These are phyloP conservation scores for Acephala macrosclerotiorum DNA, from an alignment of 2,329 filamentous ascomycete species.

Conservation along the genomic window DNA sequence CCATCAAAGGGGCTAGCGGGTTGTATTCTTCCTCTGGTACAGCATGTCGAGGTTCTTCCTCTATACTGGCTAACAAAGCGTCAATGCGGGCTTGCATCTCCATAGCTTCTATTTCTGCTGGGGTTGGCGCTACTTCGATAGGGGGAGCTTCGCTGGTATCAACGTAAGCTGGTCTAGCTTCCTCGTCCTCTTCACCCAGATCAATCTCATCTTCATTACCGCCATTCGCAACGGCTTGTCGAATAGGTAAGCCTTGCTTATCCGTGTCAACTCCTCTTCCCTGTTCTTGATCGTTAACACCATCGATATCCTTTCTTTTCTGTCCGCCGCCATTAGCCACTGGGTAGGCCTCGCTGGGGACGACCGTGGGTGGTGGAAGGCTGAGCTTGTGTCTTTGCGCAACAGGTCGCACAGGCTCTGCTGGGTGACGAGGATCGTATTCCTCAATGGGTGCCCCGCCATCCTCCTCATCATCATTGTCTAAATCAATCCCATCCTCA, in stretches of 20 bases:
- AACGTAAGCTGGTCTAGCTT: slow-evolving; percentile 20
- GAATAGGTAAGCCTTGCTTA: slow-evolving; percentile 39
- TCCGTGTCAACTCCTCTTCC: slow-evolving; percentile 41
- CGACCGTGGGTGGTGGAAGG: slow-evolving; percentile 58
- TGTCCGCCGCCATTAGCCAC: slow-evolving; percentile 42
- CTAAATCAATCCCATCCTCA: slow-evolving; percentile 38
- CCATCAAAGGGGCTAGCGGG: slow-evolving; percentile 9
- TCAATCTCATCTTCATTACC: slow-evolving; percentile 35
- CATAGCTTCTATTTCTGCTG: slow-evolving; percentile 25
- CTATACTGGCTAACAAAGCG: slow-evolving; percentile 35
- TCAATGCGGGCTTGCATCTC: slow-evolving; percentile 41
- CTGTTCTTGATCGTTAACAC: slow-evolving; percentile 30
- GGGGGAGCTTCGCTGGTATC: slow-evolving; percentile 21
- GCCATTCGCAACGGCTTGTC: slow-evolving; percentile 19
- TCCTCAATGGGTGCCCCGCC: slow-evolving; percentile 32
- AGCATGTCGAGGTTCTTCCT: slow-evolving; percentile 9
- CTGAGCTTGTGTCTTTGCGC: slow-evolving; percentile 63
- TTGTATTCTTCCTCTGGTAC: neutral
- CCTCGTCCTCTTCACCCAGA: slow-evolving; percentile 30
- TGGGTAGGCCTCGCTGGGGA: slow-evolving; percentile 46
- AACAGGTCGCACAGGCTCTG: slow-evolving; percentile 37
- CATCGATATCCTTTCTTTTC: slow-evolving; percentile 31
- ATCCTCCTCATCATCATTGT: slow-evolving; percentile 32
- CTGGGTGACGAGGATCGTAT: neutral
- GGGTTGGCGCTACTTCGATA: slow-evolving; percentile 31